These are phyloP conservation scores for Agastache rugosa DNA, from an alignment of 257 asterid species.

Conservation along the genomic window DNA sequence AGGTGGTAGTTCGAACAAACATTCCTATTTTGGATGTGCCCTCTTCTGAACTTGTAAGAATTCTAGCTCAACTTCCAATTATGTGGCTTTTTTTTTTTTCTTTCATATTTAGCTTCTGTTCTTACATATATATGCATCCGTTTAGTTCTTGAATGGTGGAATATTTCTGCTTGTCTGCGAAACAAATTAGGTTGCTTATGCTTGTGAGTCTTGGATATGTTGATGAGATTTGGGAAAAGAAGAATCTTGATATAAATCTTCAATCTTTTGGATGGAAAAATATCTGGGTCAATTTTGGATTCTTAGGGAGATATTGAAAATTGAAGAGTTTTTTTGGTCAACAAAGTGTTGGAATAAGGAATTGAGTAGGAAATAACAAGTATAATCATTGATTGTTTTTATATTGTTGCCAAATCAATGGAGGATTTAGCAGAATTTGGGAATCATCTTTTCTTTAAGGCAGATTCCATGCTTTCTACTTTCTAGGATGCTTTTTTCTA, in stretches of 20 bases:
- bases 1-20: slow-evolving; percentile 55
- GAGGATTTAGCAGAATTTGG: background rate
- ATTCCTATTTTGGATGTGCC: slow-evolving; percentile 68
- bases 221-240: slow-evolving; percentile 4
- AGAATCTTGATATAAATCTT: background rate
- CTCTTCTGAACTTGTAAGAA: slow-evolving; percentile 53
- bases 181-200: background rate
- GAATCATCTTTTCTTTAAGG: slow-evolving; percentile 7
- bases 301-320: background rate
- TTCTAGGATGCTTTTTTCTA: background rate
- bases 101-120: background rate
- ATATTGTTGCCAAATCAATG: background rate
- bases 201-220: slow-evolving; percentile 4
- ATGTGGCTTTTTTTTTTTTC: background rate
- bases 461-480: slow-evolving; percentile 20
- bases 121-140: slow-evolving; percentile 1
- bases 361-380: background rate
- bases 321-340: background rate
- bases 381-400: background rate
- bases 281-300: background rate
- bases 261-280: slow-evolving; percentile 2
- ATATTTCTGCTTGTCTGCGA: background rate
- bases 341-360: background rate
- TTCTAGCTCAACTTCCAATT: background rate
- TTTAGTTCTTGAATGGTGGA: slow-evolving; percentile 13